Evolutionary conservation across 768 basidiomycete genomes (phyloP), one percentile per base, ranked within the genome.

Genomic region (Imleria badia): DNA sequence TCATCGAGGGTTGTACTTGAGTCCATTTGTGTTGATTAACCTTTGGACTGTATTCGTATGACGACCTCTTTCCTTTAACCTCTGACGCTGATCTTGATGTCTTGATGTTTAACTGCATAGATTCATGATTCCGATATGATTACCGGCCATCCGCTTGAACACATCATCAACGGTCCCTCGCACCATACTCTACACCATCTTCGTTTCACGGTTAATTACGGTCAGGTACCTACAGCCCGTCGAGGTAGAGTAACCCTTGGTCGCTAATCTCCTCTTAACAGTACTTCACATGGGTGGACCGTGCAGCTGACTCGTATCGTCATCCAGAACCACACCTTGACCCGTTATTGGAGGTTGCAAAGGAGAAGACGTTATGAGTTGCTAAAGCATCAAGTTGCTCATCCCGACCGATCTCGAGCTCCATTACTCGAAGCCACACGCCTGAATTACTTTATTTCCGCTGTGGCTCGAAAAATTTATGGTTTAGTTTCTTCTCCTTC

Each of bases 81-180:
- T 22, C 6, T 31, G 36, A 51, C 45, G 45, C 39, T 20, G 10
- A 51, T 43, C 29, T 45, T 46, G 5, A 57, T 30, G 26, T n/a
- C n/a, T n/a, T n/a, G n/a, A n/a, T n/a, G n/a, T n/a, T 26, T 26
- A 26, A 1, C 13, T 23, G 10, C 10, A 23, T 66, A 94, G 92
- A 99, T 99, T 61, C 96, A 99, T 67, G 97, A 98, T 72, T 95
- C 93, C 5, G 97, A 98, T 76, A 98, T 99, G 95, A 84, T 98
- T 66, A 91, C 92, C 26, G 95, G 89, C 4, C 88, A 92, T 68
- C 76, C 85, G 5, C 80, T 97, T 6, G 96, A 98, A 74, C 85
- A 79, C 55, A 73, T 90, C 68, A 94, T 99, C 74, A 99, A 98
- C 73, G 94, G 94, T n/a, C 96, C 97, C 3, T 92, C 95, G 2